Percentiles rank a stretch among this genome's conserved stretches.
Conservation (phyloP, 225 moss, liverwort and hornwort species). For the Neckera pumila region DNA sequence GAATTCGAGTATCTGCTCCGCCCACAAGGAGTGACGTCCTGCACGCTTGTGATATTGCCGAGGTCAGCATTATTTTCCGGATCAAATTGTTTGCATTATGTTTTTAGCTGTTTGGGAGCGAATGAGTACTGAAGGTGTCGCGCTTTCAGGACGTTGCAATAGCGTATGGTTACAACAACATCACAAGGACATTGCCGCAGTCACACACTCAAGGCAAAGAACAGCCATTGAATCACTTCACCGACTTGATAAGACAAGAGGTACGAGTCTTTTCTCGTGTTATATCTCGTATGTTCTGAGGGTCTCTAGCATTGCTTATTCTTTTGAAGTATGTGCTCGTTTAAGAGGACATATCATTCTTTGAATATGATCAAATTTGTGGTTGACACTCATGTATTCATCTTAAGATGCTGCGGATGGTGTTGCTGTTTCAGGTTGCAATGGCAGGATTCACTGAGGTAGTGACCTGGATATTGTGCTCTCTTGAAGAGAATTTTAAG, state of each 20-base stretch:
- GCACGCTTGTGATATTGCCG: conserved; percentile 89
- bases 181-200: conserved; percentile 60
- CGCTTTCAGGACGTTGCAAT: conserved; percentile 89
- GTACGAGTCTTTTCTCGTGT: conserved; percentile 11
- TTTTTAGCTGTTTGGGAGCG: neutral
- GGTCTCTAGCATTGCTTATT: neutral
- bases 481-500: conserved; percentile 66
- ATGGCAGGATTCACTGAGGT: conserved; percentile 94
- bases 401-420: neutral
- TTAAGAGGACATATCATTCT: neutral
- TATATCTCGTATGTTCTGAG: neutral
- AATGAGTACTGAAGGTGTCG: neutral
- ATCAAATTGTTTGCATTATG: neutral
- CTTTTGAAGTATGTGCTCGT: neutral
- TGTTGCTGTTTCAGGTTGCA: conserved; percentile 51
- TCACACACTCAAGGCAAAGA: conserved; percentile 81
- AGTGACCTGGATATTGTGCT: conserved; percentile 88
- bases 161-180: conserved; percentile 81
- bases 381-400: neutral
- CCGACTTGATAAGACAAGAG: conserved; percentile 82
- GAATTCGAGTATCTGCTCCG: conserved; percentile 64
- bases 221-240: conserved; percentile 79
- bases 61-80: conserved; percentile 33
- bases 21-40: conserved; percentile 92
- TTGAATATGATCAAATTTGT: neutral